A percentile compares a stretch with the other conserved stretches of the same genome.
These are phyloP conservation scores for Chimonanthus salicifolius DNA, from an alignment of 164 flowering plant species.

Conservation along the genomic window DNA sequence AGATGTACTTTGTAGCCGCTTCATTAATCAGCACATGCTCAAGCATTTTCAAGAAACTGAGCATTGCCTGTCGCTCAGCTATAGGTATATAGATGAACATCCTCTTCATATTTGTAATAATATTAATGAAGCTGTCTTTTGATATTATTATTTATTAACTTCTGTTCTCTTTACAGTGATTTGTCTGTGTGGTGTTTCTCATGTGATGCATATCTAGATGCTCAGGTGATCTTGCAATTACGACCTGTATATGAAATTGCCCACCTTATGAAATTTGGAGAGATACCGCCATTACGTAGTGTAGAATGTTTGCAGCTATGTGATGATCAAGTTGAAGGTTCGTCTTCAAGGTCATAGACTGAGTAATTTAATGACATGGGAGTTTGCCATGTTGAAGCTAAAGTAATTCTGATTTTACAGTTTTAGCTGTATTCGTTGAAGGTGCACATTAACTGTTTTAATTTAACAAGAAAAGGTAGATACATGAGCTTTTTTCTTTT, in stretches of 20 bases:
- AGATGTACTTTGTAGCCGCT: constrained; percentile 85
- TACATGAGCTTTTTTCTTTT: no score
- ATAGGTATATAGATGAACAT: constrained; percentile 39
- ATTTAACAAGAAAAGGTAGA: no score
- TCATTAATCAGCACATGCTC: constrained; percentile 86
- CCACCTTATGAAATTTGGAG: constrained; percentile 68
- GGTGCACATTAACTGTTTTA: no score
- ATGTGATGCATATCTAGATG: constrained; percentile 84
- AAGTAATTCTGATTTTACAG: no score
- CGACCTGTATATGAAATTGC: constrained; percentile 63
- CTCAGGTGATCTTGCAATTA: constrained; percentile 57
- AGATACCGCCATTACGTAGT: constrained; percentile 54
- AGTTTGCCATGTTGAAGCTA: not conserved
- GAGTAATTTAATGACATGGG: no score
- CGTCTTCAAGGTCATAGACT: constrained; percentile 13
- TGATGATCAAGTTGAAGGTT: constrained; percentile 10
- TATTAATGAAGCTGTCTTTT: not conserved
- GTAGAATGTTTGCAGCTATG: constrained; percentile 14
- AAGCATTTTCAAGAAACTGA: constrained; percentile 53
- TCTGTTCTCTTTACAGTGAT: constrained; percentile 47
- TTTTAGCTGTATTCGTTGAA: no score
- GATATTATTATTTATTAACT: not conserved
- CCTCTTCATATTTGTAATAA: not conserved
- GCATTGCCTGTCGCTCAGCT: constrained; percentile 78
- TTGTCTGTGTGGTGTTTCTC: constrained; percentile 90